phyloP scores from a whole-genome alignment of 768 basidiomycete species.

The Boletus rex-veris region DNA sequence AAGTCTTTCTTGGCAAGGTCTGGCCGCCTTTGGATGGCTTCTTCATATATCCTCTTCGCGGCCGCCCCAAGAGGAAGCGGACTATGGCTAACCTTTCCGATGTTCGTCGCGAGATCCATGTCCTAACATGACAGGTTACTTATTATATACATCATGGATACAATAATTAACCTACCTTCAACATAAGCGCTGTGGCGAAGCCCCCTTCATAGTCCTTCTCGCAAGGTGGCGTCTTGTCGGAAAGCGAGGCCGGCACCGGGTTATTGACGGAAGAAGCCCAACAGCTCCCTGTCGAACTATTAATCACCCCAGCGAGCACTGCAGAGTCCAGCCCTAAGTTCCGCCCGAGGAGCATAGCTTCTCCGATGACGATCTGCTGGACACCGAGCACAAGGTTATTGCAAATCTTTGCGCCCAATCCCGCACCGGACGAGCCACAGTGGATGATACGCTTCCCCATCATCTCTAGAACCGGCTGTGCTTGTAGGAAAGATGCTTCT shows the following conservation, averaged over 20 bases:
- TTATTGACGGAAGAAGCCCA: conserved; percentile 88
- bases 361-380: conserved; percentile 80
- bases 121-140: conserved; percentile 48
- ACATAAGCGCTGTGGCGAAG: conserved; percentile 79
- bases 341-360: conserved; percentile 86
- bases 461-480: conserved; percentile 54
- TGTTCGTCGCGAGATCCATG: conserved; percentile 73
- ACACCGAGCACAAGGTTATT: conserved; percentile 81
- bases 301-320: conserved; percentile 78
- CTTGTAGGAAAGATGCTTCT: conserved; percentile 49
- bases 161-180: conserved; percentile 52
- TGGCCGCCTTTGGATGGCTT: conserved; percentile 50
- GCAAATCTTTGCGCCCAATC: conserved; percentile 86
- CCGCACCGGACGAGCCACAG: conserved; percentile 79
- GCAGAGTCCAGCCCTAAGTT: conserved; percentile 75
- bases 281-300: conserved; percentile 79
- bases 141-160: neutral
- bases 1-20: conserved; percentile 73
- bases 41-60: conserved; percentile 60
- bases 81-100: conserved; percentile 47
- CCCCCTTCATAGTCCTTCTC: conserved; percentile 83
- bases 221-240: conserved; percentile 73
- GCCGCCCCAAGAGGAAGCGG: conserved; percentile 64
- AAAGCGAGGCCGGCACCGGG: conserved; percentile 73
- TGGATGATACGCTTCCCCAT: conserved; percentile 86